Evolutionary conservation across 1,284 basidiomycete species (phyloP), one percentile per base, ranked within the genome.

Genomic region (Ustilago cynodontis): DNA sequence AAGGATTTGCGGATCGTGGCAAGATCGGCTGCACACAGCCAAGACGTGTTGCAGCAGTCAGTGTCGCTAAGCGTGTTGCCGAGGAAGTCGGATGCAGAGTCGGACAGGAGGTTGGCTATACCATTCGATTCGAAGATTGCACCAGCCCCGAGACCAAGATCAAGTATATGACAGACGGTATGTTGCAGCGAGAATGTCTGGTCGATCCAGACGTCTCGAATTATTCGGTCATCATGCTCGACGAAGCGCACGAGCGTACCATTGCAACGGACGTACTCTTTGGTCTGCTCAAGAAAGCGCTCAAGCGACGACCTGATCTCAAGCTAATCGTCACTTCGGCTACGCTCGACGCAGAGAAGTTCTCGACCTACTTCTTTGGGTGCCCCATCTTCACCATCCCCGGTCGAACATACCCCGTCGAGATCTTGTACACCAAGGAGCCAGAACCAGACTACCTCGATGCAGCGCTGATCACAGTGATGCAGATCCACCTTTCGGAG

Each of bases 141-240:
- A 98, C 96, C 4, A 92, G 93, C 82, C 94, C 96, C 0, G 97
- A 98, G 87, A 99, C 96, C 13, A 92, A 93, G 83, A 98, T 99
- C 90, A 99, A 99, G 88, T 99, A 97, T 90, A 99, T 99, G 97
- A 99, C 97, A 76, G 96, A 99, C 85, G 97, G 96, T 88, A 98
- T 99, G 94, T 90, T 99, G 14, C 93, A 98, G 85, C 91, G 96
- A 88, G 96, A 99, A 88, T 94, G 93, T 82, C 88, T 99, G 52
- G 93, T 98, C 79, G 97, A 99, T 85, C 95, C 96, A 6, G 92
- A 98, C 78, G 92, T 94, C 84, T 92, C 91, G 61, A 90, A 91
- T 53, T 99, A 99, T 86, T 94, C 94, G 9, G 94, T 98, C 59
- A 90, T 99, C 86, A 98, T 99, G 93, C 89, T 99, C 82, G 96